Conservation (phyloP, 805 yeast genomes). For the Yarrowia osloensis region DNA sequence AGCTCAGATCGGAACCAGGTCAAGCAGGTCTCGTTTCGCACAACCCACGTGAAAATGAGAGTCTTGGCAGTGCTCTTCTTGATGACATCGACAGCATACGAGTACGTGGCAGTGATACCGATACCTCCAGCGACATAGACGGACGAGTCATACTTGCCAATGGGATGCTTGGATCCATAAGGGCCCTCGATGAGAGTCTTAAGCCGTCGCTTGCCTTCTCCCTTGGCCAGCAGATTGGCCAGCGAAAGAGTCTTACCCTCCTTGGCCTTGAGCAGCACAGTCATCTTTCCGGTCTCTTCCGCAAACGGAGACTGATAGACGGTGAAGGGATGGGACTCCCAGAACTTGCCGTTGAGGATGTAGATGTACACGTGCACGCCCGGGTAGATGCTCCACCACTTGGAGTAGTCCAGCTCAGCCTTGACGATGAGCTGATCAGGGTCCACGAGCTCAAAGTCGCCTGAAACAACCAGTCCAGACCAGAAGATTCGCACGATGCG, state of each 20-base stretch:
- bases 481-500: constrained; percentile 57
- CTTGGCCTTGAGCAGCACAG: constrained; percentile 23
- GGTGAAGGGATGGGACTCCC: constrained; percentile 80
- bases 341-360: constrained; percentile 57
- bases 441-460: constrained; percentile 16
- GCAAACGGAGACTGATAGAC: constrained; percentile 33
- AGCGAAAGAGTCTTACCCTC: constrained; percentile 15
- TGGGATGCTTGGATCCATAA: constrained; percentile 58
- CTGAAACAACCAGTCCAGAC: constrained; percentile 52
- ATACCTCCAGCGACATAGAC: constrained; percentile 72
- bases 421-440: constrained; percentile 7
- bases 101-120: constrained; percentile 65
- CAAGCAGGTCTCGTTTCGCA: constrained; percentile 55
- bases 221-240: constrained; percentile 1
- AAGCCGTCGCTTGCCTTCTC: neutral
- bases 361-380: constrained; percentile 62
- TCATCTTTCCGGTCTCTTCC: constrained; percentile 1
- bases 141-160: constrained; percentile 54
- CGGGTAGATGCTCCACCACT: constrained; percentile 52
- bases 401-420: constrained; percentile 18
- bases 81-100: constrained; percentile 44
- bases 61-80: constrained; percentile 41
- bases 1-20: constrained; percentile 50
- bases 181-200: constrained; percentile 60
- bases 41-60: constrained; percentile 61